A percentile compares a stretch with the other conserved stretches of the same genome.
These are phyloP conservation scores for Leptographium lundbergii DNA, from an alignment of 2,329 filamentous ascomycete species.

Conservation along the genomic window DNA sequence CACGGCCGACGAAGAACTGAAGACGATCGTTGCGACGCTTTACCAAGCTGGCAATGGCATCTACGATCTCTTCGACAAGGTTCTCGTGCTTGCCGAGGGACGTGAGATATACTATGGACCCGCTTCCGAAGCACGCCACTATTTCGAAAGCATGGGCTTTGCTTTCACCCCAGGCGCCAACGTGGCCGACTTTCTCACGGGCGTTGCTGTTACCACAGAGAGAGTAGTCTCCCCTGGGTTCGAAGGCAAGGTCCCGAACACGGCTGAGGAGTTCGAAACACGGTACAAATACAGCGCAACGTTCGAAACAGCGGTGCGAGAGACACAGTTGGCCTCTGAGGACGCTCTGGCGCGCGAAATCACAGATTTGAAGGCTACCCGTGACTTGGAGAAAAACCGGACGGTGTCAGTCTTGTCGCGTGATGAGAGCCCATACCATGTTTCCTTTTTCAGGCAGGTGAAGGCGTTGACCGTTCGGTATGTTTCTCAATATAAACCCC, in stretches of 20 bases:
- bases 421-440: background rate
- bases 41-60: conserved; percentile 54
- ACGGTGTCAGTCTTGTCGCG: background rate
- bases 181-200: conserved; percentile 60
- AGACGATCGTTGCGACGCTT: conserved; percentile 18
- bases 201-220: conserved; percentile 48
- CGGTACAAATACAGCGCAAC: conserved; percentile 43
- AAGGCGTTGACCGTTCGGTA: background rate
- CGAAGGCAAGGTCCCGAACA: conserved; percentile 41
- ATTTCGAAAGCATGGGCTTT: conserved; percentile 55
- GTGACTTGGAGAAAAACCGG: background rate
- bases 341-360: background rate
- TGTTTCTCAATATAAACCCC: too few relatives aligned
- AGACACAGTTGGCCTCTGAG: conserved; percentile 28
- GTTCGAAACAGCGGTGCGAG: conserved; percentile 34
- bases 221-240: conserved; percentile 42
- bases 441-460: background rate
- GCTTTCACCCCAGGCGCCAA: conserved; percentile 53
- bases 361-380: background rate
- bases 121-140: conserved; percentile 44
- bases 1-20: background rate
- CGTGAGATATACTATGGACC: conserved; percentile 51
- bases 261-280: conserved; percentile 46
- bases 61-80: conserved; percentile 52
- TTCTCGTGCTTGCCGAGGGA: conserved; percentile 43